Evolutionary conservation across 495 filamentous ascomycete species (phyloP).

Genomic region (Hypoxylon perforatum): DNA sequence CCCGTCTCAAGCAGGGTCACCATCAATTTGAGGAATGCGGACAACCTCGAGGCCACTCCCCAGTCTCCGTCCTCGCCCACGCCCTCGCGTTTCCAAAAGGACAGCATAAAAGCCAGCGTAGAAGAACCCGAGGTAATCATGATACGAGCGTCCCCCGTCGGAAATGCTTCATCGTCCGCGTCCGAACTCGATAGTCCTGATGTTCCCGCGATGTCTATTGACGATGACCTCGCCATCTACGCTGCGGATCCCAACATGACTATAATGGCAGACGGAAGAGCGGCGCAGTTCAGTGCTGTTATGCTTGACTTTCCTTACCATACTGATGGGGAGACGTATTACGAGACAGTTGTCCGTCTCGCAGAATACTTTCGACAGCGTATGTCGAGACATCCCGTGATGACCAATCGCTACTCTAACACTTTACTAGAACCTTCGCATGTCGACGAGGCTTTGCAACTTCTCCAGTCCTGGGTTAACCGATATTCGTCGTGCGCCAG

Average conservation of each 20-base stretch:
- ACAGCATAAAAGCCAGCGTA: slow-evolving; percentile 52
- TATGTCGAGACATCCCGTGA: slow-evolving; percentile 32
- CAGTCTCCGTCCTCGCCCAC: slow-evolving; percentile 61
- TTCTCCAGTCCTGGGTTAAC: slow-evolving; percentile 57
- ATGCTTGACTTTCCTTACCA: slow-evolving; percentile 55
- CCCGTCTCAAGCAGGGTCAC: slow-evolving; percentile 63
- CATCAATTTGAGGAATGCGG: slow-evolving; percentile 62
- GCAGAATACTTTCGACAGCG: slow-evolving; percentile 52
- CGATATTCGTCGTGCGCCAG: slow-evolving; percentile 50
- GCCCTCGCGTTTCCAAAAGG: slow-evolving; percentile 37
- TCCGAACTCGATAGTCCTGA: slow-evolving; percentile 54
- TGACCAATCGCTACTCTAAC: slow-evolving; percentile 28
- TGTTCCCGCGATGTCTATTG: slow-evolving; percentile 45
- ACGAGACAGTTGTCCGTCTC: slow-evolving; percentile 51
- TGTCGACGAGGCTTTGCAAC: slow-evolving; percentile 52
- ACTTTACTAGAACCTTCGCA: slow-evolving; percentile 44
- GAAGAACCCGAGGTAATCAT: slow-evolving; percentile 56
- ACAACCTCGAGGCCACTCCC: slow-evolving; percentile 51
- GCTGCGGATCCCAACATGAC: slow-evolving; percentile 29
- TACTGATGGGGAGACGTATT: slow-evolving; percentile 49
- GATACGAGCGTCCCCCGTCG: slow-evolving; percentile 35
- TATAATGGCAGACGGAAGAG: slow-evolving; percentile 34
- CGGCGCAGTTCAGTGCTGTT: slow-evolving; percentile 41
- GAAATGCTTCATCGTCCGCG: slow-evolving; percentile 49
- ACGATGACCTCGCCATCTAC: slow-evolving; percentile 48